A percentile compares a stretch with the other conserved stretches of the same genome.
Conservation (phyloP, 768 basidiomycete genomes). For the Termitomyces sp. region DNA sequence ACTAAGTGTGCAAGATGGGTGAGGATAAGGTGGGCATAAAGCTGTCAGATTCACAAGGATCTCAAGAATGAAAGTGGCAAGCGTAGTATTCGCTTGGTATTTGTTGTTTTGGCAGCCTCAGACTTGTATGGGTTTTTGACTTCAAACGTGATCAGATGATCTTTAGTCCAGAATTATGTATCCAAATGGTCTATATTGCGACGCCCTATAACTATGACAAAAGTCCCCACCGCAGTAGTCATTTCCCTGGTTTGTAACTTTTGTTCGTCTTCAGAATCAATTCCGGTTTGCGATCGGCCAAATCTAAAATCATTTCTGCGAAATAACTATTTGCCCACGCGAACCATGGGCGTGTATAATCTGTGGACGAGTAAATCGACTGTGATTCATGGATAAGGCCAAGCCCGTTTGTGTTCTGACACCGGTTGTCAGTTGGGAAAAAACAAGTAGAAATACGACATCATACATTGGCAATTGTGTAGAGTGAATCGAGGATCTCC, state of each 20-base stretch:
- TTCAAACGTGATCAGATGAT: not conserved
- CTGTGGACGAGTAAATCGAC: constrained; percentile 48
- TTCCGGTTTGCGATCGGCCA: constrained; percentile 67
- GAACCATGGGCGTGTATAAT: constrained; percentile 73
- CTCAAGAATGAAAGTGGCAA: constrained; percentile 1
- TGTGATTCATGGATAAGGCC: constrained; percentile 79
- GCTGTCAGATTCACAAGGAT: not conserved
- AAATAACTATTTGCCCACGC: constrained; percentile 85
- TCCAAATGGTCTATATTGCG: not conserved
- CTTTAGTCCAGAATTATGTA: not conserved
- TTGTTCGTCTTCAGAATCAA: constrained; percentile 53
- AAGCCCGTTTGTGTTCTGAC: constrained; percentile 64
- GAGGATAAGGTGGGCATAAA: constrained; percentile 10
- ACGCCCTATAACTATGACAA: constrained; percentile 6
- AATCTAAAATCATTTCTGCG: constrained; percentile 75
- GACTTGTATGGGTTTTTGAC: not conserved
- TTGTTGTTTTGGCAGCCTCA: not conserved
- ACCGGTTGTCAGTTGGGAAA: not conserved
- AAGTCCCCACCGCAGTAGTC: constrained; percentile 1
- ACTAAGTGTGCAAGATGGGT: not conserved
- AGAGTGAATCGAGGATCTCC: constrained; percentile 59
- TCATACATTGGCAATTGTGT: constrained; percentile 64
- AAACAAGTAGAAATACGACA: constrained; percentile 4
- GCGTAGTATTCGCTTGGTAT: not conserved
- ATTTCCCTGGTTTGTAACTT: constrained; percentile 53